These are phyloP conservation scores for Trichoderma koningiopsis DNA, from an alignment of 2,329 filamentous ascomycete species.

Conservation along the genomic window DNA sequence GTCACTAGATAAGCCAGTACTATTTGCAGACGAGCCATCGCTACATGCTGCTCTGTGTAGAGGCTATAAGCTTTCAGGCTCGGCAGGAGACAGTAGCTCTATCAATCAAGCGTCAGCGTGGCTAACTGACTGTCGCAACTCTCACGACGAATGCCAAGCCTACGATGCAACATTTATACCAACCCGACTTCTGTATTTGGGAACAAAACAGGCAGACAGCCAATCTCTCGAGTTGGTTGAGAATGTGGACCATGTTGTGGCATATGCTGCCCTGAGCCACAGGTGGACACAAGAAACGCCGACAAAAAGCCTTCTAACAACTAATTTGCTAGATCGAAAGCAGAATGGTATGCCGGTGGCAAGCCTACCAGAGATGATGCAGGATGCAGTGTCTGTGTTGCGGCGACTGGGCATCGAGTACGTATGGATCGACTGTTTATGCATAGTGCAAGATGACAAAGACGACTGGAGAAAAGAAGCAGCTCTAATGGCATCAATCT, in stretches of 20 bases:
- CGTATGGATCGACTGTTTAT: constrained; percentile 29
- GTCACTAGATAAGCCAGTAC: not conserved
- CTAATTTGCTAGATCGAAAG: constrained; percentile 5
- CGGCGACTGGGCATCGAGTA: constrained; percentile 25
- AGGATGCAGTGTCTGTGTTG: constrained; percentile 17
- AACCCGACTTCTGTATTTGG: constrained; percentile 20
- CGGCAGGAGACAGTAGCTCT: not conserved
- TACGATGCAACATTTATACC: constrained; percentile 15
- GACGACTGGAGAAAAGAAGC: constrained; percentile 30
- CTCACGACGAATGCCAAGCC: not conserved
- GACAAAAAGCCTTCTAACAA: not conserved
- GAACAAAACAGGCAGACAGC: not conserved
- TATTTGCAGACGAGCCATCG: not conserved
- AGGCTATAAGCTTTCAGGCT: not conserved
- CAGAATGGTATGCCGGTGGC: constrained; percentile 11
- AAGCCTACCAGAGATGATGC: constrained; percentile 25
- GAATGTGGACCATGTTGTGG: not conserved
- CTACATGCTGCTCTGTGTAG: not conserved
- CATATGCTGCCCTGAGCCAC: constrained; percentile 23
- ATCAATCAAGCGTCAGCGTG: constrained; percentile 7
- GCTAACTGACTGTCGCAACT: constrained; percentile 4
- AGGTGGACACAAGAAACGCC: constrained; percentile 24
- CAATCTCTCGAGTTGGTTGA: constrained; percentile 11
- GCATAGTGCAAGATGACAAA: constrained; percentile 29
- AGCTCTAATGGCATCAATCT: constrained; percentile 26